Conservation (phyloP, 2,329 filamentous ascomycete species). For the Septoria petroselini region DNA sequence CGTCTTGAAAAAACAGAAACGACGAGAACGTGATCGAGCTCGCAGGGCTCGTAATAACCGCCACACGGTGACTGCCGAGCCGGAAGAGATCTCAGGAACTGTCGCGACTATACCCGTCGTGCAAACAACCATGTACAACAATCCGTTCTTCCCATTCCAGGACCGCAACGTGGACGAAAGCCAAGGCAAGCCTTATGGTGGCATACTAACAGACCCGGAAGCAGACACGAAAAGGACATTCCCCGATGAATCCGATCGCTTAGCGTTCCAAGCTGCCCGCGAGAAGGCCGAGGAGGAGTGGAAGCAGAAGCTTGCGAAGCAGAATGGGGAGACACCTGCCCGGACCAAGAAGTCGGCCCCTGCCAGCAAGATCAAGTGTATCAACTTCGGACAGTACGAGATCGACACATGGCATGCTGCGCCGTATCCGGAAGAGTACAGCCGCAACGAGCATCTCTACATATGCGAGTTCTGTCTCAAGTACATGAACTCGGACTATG, state of each 20-base stretch:
- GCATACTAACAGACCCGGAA: constrained; percentile 82
- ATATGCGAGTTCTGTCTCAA: constrained; percentile 99
- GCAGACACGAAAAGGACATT: constrained; percentile 89
- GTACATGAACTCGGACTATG: constrained; percentile 99
- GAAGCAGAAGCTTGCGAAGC: constrained; percentile 64
- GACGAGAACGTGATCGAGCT: constrained; percentile 45
- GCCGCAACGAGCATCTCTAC: constrained; percentile 91
- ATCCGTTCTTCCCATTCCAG: constrained; percentile 82
- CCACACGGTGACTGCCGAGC: constrained; percentile 39
- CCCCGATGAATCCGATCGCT: constrained; percentile 74
- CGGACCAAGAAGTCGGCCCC: constrained; percentile 69
- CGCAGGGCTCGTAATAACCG: constrained; percentile 45
- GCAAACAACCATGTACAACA: constrained; percentile 63
- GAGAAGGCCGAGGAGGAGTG: constrained; percentile 90
- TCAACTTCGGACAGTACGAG: constrained; percentile 95
- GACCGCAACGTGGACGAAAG: constrained; percentile 85
- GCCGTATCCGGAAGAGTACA: constrained; percentile 97
- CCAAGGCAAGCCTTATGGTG: constrained; percentile 92
- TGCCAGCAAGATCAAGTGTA: constrained; percentile 95
- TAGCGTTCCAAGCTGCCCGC: constrained; percentile 84
- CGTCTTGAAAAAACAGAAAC: constrained; percentile 54
- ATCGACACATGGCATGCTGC: constrained; percentile 99
- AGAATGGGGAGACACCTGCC: constrained; percentile 60
- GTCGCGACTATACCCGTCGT: constrained; percentile 54
- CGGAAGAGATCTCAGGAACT: constrained; percentile 40